A percentile compares a stretch with the other conserved stretches of the same genome.
These are phyloP conservation scores for Eucalyptus cloeziana DNA, from an alignment of 345 rosid species.

Conservation along the genomic window DNA sequence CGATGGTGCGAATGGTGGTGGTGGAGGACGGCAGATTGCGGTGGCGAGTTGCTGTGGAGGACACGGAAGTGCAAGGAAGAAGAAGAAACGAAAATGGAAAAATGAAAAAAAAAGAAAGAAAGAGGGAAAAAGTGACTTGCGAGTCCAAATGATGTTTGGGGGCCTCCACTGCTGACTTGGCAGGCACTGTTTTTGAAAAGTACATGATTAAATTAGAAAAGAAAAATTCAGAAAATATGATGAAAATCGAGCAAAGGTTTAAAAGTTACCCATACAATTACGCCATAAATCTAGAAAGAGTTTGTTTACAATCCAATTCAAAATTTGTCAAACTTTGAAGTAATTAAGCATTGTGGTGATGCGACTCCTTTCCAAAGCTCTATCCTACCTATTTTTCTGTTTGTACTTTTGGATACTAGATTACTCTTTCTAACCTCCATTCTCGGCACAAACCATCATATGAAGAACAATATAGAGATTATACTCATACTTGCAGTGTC, in stretches of 20 bases:
- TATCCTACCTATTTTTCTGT: no score
- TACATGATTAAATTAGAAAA: background rate
- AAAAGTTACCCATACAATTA: background rate
- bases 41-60: background rate
- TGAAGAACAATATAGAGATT: background rate
- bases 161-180: background rate
- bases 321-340: background rate
- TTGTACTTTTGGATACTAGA: no score
- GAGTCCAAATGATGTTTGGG: background rate
- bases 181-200: background rate
- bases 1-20: background rate
- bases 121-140: background rate
- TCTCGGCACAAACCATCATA: background rate
- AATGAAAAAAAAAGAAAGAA: no score
- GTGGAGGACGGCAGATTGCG: background rate
- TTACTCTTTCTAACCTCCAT: background rate
- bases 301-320: background rate
- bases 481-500: background rate
- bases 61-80: background rate
- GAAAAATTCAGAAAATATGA: background rate
- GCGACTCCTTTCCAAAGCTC: no score
- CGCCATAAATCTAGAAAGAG: background rate
- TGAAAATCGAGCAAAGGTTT: background rate
- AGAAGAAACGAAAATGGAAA: background rate
- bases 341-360: no score